Base-by-base conservation (phyloP, 805 yeast genomes). In the Candida vaughaniae region DNA sequence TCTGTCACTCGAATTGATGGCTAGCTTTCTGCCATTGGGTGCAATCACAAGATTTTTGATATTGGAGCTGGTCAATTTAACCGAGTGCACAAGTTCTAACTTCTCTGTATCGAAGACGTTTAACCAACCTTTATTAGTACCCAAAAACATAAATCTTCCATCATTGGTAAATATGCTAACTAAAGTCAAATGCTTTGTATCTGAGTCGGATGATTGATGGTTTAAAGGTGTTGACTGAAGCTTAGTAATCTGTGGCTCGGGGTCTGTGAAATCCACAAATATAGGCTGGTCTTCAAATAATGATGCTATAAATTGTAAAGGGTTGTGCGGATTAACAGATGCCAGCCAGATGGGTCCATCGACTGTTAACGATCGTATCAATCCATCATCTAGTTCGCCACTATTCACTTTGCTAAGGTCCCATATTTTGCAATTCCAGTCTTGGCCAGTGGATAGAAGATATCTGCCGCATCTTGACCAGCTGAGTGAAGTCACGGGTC, bases 391-490 rank as follows among this genome's bases (percentile, higher is more conserved):
- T 11, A 25, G 22, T 12, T 22, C 11, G 6, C 25, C 30, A 17
- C 7, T 22, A 36, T 64, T 59, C 30, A 53, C 58, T 29, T 40
- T 38, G 17, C 58, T 45, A 43, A 90, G 58, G 60, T 88, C 96
- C 96, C 96, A 90, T 20, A 89, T 53, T 33, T 82, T 77, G 28
- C 83, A 75, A 34, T 70, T 72, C 93, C 95, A 89, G 56, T 91
- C 97, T 49, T 88, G 77, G 0, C 90, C 78, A 10, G 88, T 68
- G 3, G 85, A 71, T 3, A 90, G 62, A 1, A 90, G 49, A 49
- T 75, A 86, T 16, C 85, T 57, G 0, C 95, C 93, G 56, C 82
- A 77, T 0, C 48, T 45, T 0, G 91, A 81, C 97, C 96, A 90
- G 41, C 75, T 64, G 12, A 84, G 39, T 1, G 90, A 79, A 18